Base-by-base conservation (phyloP, 805 yeast genomes). In the Tetrapisispora fleetii region DNA sequence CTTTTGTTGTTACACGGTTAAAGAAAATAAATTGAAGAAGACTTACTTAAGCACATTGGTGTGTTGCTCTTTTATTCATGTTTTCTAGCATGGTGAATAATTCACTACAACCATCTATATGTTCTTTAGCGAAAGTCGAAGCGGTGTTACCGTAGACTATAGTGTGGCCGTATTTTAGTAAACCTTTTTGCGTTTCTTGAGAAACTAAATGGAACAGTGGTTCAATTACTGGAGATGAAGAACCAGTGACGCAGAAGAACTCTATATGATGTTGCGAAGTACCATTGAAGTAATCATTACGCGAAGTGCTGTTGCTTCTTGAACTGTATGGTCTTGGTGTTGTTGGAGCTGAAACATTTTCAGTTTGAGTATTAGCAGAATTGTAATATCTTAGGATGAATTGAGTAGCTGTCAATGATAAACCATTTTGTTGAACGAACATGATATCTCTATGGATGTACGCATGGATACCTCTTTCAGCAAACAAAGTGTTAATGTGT, bases 401-500 rank as follows among this genome's bases (percentile, higher is more conserved):
- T 10, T 75, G 69, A 40, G 83, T 63, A 0, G 89, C 81, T 46
- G 78, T 74, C 32, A 76, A 58, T 1, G 82, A 69, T 46, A 83
- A 67, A 48, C 80, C 78, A 39, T 73, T 69, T 54, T 83, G 82
- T 59, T 86, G 90, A 16, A 89, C 81, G 43, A 83, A 79, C 8
- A 89, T 81, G 40, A 80, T 77, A 53, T 80, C 78, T 51, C 80
- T 76, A 49, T 84, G 80, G 40, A 85, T 70, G 32, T 83, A 79
- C 2, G 96, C 96, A 65, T 88, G 95, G 17, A 90, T 74, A 37
- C 78, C 78, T 45, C 73, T 75, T 17, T 75, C 77, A 16, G 76
- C 74, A 60, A 79, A 85, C 32, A 83, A 69, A 43, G 83, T 93
- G 65, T 91, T 89, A 48, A 90, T 79, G 63, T 88, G 89, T 22